These are phyloP conservation scores for Suillus placidus DNA, from an alignment of 768 basidiomycete genomes.

Conservation along the genomic window DNA sequence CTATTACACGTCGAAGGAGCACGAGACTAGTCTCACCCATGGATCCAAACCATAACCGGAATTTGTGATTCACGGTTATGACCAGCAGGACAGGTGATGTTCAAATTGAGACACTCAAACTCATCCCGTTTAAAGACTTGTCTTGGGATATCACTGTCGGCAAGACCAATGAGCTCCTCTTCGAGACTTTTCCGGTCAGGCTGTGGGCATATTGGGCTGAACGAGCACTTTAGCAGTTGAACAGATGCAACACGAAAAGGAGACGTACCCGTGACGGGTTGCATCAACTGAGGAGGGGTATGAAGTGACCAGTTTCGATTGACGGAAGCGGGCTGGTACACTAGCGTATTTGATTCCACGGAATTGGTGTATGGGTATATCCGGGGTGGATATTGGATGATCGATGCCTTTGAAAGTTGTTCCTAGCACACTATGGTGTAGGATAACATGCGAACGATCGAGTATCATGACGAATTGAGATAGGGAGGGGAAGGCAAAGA, in stretches of 20 bases:
- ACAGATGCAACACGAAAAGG: constrained; percentile 6
- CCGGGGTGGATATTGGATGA: constrained; percentile 60
- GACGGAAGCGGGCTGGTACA: constrained; percentile 75
- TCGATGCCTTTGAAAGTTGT: constrained; percentile 70
- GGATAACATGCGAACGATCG: constrained; percentile 28
- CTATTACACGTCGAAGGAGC: constrained; percentile 13
- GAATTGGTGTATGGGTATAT: constrained; percentile 66
- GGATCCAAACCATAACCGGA: constrained; percentile 87
- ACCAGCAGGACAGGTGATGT: constrained; percentile 74
- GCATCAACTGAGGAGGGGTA: constrained; percentile 65
- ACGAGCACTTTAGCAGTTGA: constrained; percentile 11
- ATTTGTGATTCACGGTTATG: constrained; percentile 52
- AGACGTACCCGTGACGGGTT: constrained; percentile 64
- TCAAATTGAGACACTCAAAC: constrained; percentile 79
- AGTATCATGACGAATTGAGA: constrained; percentile 31
- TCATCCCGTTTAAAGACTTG: constrained; percentile 67
- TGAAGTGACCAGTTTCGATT: constrained; percentile 61
- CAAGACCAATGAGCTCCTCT: constrained; percentile 62
- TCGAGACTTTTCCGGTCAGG: constrained; percentile 50
- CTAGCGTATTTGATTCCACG: constrained; percentile 79
- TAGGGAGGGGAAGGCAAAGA: background rate
- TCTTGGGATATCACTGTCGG: constrained; percentile 52
- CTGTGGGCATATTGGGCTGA: constrained; percentile 79
- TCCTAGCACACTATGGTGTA: constrained; percentile 57
- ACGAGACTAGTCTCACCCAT: constrained; percentile 60